Evolutionary conservation across 2,329 filamentous ascomycete species (phyloP).

Genomic region (Fusarium sp.): DNA sequence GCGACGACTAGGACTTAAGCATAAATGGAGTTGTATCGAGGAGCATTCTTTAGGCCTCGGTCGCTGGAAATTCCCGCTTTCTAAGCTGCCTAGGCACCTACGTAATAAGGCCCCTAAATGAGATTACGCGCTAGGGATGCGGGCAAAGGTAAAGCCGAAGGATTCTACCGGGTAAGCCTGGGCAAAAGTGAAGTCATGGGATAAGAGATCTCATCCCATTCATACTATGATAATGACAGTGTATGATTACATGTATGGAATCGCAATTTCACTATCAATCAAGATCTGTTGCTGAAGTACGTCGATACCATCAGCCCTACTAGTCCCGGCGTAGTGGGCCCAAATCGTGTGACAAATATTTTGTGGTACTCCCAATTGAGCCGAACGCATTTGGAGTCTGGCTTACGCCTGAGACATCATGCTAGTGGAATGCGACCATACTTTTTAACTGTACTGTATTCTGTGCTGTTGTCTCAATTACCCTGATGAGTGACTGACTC

Average conservation of each 20-base stretch:
- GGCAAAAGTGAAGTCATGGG: no score
- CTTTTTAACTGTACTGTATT: background rate
- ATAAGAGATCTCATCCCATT: background rate
- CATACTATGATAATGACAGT: background rate
- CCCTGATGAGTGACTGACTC: background rate
- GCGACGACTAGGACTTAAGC: background rate
- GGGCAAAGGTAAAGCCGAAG: background rate
- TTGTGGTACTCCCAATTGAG: no score
- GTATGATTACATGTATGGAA: background rate
- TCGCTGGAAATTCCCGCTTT: background rate
- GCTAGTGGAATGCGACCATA: no score
- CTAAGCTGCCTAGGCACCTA: background rate
- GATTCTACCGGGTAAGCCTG: background rate
- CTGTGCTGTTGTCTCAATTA: background rate
- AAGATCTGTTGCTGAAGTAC: background rate
- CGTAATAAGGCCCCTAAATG: background rate
- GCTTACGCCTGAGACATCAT: no score
- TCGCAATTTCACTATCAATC: background rate
- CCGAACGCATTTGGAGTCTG: no score
- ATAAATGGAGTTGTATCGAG: background rate
- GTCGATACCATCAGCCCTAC: background rate
- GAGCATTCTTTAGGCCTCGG: background rate
- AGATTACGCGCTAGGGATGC: background rate
- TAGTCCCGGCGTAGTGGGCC: no score
- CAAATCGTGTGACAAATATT: fast-evolving